Percentiles rank a stretch among this genome's conserved stretches.
Evolutionary conservation across 176 grass and related monocot genomes (phyloP).

Genomic region (Panicum miliaceum): DNA sequence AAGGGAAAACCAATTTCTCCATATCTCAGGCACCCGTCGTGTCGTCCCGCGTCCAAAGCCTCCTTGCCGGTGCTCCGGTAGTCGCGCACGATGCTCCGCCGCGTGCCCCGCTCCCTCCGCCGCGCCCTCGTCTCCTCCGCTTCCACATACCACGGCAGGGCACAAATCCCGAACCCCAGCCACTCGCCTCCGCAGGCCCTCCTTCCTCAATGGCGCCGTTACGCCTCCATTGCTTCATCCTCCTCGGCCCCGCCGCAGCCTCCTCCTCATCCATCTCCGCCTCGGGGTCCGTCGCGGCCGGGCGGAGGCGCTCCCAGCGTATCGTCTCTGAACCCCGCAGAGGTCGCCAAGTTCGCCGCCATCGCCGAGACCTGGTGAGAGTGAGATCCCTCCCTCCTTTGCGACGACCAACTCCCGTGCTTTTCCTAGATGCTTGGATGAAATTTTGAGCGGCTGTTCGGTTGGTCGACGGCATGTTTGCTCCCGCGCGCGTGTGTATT

Average conservation of each 20-base stretch:
- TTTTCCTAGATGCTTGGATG: not conserved
- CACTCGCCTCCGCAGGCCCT: not conserved
- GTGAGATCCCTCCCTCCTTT: slow-evolving; percentile 26
- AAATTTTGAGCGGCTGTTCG: not conserved
- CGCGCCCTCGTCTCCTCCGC: slow-evolving; percentile 30
- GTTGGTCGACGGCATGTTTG: not conserved
- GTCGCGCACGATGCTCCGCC: slow-evolving; percentile 44
- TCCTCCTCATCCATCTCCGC: slow-evolving; percentile 36
- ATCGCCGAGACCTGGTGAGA: slow-evolving; percentile 85
- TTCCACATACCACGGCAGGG: not conserved
- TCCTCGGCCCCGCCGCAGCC: not conserved
- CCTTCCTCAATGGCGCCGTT: slow-evolving; percentile 25
- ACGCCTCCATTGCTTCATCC: slow-evolving; percentile 21
- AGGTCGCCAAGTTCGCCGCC: slow-evolving; percentile 83
- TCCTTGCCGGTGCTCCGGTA: slow-evolving; percentile 8
- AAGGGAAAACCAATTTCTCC: slow-evolving; percentile 5
- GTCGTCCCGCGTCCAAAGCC: not conserved
- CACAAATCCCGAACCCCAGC: not conserved
- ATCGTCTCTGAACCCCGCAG: slow-evolving; percentile 69
- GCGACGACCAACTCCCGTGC: not conserved
- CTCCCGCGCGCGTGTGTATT: not conserved
- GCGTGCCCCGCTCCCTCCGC: slow-evolving; percentile 26
- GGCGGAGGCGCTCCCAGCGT: slow-evolving; percentile 7
- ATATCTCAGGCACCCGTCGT: slow-evolving; percentile 9
- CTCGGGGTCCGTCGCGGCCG: slow-evolving; percentile 14